Conservation (phyloP, 345 rosid species). For the Acer negundo region DNA sequence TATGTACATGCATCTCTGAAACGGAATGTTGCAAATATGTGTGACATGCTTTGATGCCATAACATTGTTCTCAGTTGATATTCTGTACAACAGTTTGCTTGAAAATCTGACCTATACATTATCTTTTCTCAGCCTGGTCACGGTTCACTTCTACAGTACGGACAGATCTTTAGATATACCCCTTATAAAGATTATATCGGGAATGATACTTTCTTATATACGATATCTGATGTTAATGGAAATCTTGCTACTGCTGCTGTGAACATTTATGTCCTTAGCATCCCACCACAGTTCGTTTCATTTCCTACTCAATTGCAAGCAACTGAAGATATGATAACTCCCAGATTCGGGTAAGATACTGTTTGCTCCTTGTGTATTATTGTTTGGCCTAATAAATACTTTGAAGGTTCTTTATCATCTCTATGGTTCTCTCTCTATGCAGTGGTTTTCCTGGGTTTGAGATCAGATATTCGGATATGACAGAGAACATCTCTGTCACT, state of each 20-base stretch:
- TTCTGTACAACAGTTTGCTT: background rate
- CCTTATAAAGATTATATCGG: slow-evolving; percentile 73
- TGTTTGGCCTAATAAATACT: background rate
- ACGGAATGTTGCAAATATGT: background rate
- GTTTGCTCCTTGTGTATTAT: background rate
- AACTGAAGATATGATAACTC: slow-evolving; percentile 72
- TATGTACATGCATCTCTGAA: background rate
- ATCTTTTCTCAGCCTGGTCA: slow-evolving; percentile 61
- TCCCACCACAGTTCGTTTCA: slow-evolving; percentile 82
- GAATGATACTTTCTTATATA: slow-evolving; percentile 68
- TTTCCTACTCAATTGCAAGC: slow-evolving; percentile 69
- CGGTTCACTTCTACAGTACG: slow-evolving; percentile 79
- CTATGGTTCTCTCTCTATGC: slow-evolving; percentile 16
- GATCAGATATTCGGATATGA: slow-evolving; percentile 64
- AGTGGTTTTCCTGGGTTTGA: slow-evolving; percentile 77
- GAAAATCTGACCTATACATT: slow-evolving; percentile 11
- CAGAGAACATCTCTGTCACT: slow-evolving; percentile 68
- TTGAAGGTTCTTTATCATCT: background rate
- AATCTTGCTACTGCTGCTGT: slow-evolving; percentile 67
- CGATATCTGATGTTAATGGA: slow-evolving; percentile 64
- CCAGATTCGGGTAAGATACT: slow-evolving; percentile 59
- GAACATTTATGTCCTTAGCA: slow-evolving; percentile 57
- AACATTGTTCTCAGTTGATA: background rate
- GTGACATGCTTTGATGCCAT: background rate
- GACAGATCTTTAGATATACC: slow-evolving; percentile 72